Percentiles rank a stretch among this genome's conserved stretches.
Evolutionary conservation across 2,329 filamentous ascomycete species (phyloP).

Genomic region (Helicocarpus griseus): DNA sequence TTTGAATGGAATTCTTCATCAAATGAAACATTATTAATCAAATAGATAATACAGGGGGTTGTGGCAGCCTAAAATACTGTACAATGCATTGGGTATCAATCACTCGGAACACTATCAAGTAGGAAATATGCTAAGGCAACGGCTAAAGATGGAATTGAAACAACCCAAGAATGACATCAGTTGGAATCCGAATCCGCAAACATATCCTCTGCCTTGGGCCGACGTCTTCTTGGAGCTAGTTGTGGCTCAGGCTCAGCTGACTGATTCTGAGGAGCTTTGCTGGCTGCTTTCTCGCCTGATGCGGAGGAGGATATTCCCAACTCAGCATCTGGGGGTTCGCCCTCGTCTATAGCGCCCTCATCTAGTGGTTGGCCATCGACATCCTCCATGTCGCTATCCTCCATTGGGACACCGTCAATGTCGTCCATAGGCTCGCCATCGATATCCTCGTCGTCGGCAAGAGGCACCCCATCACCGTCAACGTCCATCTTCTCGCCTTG

Average conservation of each 20-base stretch:
- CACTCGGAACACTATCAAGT: constrained; percentile 1
- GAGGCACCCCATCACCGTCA: constrained; percentile 20
- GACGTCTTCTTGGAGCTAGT: constrained; percentile 41
- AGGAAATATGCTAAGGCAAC: background rate
- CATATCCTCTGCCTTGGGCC: constrained; percentile 74
- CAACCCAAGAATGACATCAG: constrained; percentile 14
- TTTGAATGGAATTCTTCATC: background rate
- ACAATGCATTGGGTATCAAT: background rate
- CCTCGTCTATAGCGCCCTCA: constrained; percentile 34
- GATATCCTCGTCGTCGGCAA: constrained; percentile 35
- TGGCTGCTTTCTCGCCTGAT: constrained; percentile 15
- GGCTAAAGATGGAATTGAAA: background rate
- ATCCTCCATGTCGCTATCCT: constrained; percentile 41
- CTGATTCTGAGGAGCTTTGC: constrained; percentile 12
- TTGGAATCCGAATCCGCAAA: constrained; percentile 67
- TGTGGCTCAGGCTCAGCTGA: constrained; percentile 19
- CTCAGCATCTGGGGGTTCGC: constrained; percentile 28
- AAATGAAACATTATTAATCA: background rate
- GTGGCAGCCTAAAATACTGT: background rate
- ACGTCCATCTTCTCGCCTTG: constrained; percentile 22
- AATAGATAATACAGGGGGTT: background rate
- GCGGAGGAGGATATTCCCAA: constrained; percentile 14
- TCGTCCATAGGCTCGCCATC: constrained; percentile 33
- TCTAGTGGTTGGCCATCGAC: constrained; percentile 40
- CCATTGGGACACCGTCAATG: constrained; percentile 38